Evolutionary conservation across 306 rosid species (phyloP).

Genomic region (Cicer judaicum): DNA sequence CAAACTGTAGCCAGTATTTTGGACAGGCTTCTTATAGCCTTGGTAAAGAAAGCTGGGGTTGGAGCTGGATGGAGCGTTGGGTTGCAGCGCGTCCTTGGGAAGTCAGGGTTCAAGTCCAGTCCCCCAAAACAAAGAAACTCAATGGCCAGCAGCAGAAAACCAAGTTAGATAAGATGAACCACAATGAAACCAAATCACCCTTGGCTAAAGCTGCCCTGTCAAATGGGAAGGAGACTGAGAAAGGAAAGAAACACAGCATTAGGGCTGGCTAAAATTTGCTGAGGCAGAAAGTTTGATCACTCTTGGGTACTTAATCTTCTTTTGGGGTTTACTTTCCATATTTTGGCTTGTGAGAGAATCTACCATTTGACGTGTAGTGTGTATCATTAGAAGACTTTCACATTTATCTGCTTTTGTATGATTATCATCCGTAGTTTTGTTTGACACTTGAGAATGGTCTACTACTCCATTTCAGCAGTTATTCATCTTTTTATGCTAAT

Average conservation of each 20-base stretch:
- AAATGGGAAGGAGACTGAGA: conserved; percentile 57
- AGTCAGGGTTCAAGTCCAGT: conserved; percentile 53
- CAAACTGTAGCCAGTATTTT: conserved; percentile 71
- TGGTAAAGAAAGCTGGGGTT: conserved; percentile 80
- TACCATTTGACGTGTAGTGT: conserved; percentile 37
- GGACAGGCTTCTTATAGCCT: conserved; percentile 68
- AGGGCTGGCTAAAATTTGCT: conserved; percentile 33
- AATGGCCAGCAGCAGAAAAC: conserved; percentile 47
- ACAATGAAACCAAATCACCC: conserved; percentile 42
- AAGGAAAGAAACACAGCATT: conserved; percentile 54
- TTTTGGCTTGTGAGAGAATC: conserved; percentile 47
- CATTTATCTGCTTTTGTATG: conserved; percentile 4
- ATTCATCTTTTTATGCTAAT: background rate
- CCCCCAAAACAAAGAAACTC: conserved; percentile 57
- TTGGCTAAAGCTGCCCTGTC: conserved; percentile 45
- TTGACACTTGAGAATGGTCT: conserved; percentile 24
- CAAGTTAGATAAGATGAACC: conserved; percentile 45
- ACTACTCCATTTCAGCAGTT: conserved; percentile 20
- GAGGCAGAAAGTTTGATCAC: conserved; percentile 28
- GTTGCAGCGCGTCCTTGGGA: conserved; percentile 93
- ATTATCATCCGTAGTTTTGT: conserved; percentile 21
- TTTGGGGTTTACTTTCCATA: conserved; percentile 28
- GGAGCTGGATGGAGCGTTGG: conserved; percentile 93
- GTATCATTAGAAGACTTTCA: conserved; percentile 6
- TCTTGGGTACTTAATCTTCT: conserved; percentile 14